Percentiles rank a stretch among this genome's conserved stretches.
phyloP scores from a whole-genome alignment of 2,329 filamentous ascomycete genomes.

The Aspergillus costaricaensis region DNA sequence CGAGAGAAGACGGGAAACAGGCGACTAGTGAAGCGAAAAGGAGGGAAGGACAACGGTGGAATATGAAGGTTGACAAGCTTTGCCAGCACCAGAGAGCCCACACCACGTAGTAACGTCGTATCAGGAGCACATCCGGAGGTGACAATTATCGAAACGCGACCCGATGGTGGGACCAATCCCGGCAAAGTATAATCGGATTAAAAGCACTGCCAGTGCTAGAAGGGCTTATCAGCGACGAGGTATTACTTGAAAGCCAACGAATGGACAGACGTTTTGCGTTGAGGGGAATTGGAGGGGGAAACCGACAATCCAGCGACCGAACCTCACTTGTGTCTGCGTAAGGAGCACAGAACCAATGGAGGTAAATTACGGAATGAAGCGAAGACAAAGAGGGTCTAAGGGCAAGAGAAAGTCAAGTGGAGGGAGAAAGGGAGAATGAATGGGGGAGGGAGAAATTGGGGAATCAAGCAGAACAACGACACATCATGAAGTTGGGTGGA shows the following conservation, averaged over 20 bases:
- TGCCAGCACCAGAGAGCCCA: background rate
- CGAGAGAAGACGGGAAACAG: background rate
- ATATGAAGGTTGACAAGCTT: background rate
- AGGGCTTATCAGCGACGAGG: background rate
- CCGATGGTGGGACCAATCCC: background rate
- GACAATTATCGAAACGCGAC: background rate
- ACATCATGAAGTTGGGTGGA: constrained; percentile 1
- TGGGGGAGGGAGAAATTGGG: background rate
- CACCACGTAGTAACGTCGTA: background rate
- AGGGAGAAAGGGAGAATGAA: background rate
- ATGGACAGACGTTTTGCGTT: background rate
- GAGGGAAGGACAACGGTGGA: background rate
- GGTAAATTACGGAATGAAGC: constrained; percentile 1
- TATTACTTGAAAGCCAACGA: background rate
- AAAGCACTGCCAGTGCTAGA: background rate
- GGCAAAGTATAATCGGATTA: background rate
- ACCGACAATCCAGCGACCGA: background rate
- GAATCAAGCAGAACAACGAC: background rate
- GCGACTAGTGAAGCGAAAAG: background rate
- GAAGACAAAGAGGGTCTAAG: background rate
- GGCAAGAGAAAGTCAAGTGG: background rate
- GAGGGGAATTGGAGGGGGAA: background rate
- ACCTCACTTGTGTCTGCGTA: background rate
- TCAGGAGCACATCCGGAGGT: constrained; percentile 5
- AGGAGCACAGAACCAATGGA: background rate